A percentile compares a stretch with the other conserved stretches of the same genome.
phyloP scores from a whole-genome alignment of 306 rosid species.

The Hippophae rhamnoides region DNA sequence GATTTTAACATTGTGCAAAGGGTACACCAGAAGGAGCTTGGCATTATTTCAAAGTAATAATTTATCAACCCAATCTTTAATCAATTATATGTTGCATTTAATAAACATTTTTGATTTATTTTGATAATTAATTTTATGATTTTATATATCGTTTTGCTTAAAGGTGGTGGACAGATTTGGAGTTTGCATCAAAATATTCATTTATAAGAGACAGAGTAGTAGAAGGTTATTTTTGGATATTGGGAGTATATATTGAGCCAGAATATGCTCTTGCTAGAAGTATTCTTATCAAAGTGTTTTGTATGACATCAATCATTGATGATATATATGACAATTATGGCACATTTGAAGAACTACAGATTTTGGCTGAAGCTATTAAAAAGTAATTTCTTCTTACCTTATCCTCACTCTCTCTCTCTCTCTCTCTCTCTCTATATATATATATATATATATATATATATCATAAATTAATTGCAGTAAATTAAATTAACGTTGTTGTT shows the following conservation, averaged over 20 bases:
- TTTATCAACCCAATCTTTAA: neutral
- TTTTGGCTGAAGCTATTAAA: slow-evolving; percentile 28
- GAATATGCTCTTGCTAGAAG: slow-evolving; percentile 18
- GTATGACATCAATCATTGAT: slow-evolving; percentile 16
- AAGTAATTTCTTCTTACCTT: slow-evolving; percentile 10
- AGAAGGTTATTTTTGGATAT: slow-evolving; percentile 17
- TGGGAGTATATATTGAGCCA: slow-evolving; percentile 20
- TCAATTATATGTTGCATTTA: neutral
- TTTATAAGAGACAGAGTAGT: slow-evolving; percentile 29
- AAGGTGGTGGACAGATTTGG: slow-evolving; percentile 37
- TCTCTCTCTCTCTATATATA: too few species aligned
- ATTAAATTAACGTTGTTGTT: too few species aligned
- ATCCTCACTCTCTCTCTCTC: too few species aligned
- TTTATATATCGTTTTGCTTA: neutral
- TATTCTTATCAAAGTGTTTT: slow-evolving; percentile 16
- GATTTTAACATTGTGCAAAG: slow-evolving; percentile 24
- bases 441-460: too few species aligned
- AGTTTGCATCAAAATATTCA: slow-evolving; percentile 19
- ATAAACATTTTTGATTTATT: neutral
- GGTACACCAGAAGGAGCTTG: slow-evolving; percentile 16
- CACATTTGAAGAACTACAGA: slow-evolving; percentile 30
- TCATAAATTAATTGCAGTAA: too few species aligned
- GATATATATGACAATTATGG: slow-evolving; percentile 39
- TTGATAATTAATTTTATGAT: neutral
- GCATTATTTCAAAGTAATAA: slow-evolving; percentile 5